These are phyloP conservation scores for Adansonia digitata DNA, from an alignment of 345 rosid species.

Conservation along the genomic window DNA sequence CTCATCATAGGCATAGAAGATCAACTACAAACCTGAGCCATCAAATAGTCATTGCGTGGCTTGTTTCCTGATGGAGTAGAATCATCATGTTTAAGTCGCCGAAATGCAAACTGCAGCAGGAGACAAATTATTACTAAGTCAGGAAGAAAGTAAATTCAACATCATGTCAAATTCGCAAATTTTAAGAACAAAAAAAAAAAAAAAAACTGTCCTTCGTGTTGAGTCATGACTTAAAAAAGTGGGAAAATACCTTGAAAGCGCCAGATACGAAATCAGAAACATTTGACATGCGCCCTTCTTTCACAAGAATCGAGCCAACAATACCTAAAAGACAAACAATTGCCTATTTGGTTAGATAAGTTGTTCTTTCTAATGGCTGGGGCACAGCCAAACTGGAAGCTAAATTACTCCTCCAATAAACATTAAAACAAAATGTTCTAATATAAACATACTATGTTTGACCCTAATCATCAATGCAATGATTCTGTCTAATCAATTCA, in stretches of 20 bases:
- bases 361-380: background rate
- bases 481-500: background rate
- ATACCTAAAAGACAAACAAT: slow-evolving; percentile 43
- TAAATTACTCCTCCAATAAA: background rate
- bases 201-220: background rate
- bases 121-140: slow-evolving; percentile 8
- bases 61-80: slow-evolving; percentile 47
- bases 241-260: slow-evolving; percentile 60
- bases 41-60: slow-evolving; percentile 53
- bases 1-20: slow-evolving; percentile 1
- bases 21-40: slow-evolving; percentile 64
- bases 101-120: slow-evolving; percentile 45
- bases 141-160: background rate
- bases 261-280: slow-evolving; percentile 60
- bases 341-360: background rate
- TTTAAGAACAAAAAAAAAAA: background rate
- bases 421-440: background rate
- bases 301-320: slow-evolving; percentile 78
- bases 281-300: slow-evolving; percentile 39
- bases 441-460: background rate
- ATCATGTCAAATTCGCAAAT: background rate
- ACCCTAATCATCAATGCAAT: background rate
- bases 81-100: slow-evolving; percentile 54
- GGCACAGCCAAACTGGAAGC: background rate
- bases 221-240: background rate